phyloP scores from a whole-genome alignment of 805 yeast species.

The Saccharomycopsis olivae region DNA sequence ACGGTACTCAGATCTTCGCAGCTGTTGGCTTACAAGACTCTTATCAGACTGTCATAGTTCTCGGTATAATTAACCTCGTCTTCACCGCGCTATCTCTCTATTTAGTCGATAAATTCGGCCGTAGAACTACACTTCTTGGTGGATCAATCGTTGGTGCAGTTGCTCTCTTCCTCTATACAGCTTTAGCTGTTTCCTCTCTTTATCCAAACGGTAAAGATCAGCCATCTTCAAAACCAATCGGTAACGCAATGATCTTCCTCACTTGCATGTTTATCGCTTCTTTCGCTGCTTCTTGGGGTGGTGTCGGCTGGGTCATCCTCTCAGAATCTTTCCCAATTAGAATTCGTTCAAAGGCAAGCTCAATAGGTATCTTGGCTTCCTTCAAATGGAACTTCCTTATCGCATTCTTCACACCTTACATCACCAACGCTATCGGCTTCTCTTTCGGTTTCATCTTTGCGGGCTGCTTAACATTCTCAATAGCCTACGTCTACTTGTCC shows the following conservation, averaged over 20 bases:
- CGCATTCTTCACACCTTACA: conserved; percentile 58
- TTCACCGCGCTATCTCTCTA: conserved; percentile 44
- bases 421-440: conserved; percentile 31
- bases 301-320: conserved; percentile 54
- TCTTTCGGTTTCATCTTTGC: conserved; percentile 37
- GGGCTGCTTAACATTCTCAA: conserved; percentile 40
- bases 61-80: conserved; percentile 46
- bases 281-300: conserved; percentile 73
- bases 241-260: conserved; percentile 51
- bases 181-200: conserved; percentile 37
- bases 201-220: conserved; percentile 25
- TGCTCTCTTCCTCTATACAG: conserved; percentile 31
- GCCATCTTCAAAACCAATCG: conserved; percentile 39
- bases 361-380: conserved; percentile 55
- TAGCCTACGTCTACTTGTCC: conserved; percentile 62
- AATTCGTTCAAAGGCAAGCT: conserved; percentile 44
- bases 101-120: conserved; percentile 44
- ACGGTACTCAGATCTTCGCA: conserved; percentile 51
- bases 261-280: conserved; percentile 55
- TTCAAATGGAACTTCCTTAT: conserved; percentile 55
- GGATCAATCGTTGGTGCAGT: conserved; percentile 30
- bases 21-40: conserved; percentile 49
- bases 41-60: conserved; percentile 46
- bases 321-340: conserved; percentile 62
- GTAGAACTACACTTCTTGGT: conserved; percentile 36